These are phyloP conservation scores for Pleodorina starrii DNA, from an alignment of 139 green algal species.

Conservation along the genomic window DNA sequence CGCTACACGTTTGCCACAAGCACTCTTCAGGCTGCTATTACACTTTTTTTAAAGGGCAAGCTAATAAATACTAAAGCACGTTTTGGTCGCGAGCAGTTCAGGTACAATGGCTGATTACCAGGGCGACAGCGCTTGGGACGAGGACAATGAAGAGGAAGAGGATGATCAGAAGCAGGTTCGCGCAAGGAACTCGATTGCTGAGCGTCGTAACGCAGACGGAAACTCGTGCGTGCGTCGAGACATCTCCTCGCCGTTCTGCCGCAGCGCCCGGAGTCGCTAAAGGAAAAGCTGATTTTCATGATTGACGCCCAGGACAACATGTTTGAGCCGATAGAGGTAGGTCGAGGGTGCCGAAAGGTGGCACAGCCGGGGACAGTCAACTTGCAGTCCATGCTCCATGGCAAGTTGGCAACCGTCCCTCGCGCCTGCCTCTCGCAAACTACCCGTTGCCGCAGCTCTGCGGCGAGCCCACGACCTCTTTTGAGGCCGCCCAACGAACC, in stretches of 20 bases:
- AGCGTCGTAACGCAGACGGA: too few species aligned
- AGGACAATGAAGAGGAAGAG: conserved; percentile 27
- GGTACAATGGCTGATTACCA: background rate
- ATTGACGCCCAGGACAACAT: conserved; percentile 28
- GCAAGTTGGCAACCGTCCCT: background rate
- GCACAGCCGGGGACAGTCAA: too few species aligned
- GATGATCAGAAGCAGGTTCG: conserved; percentile 12
- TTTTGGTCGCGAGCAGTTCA: too few species aligned
- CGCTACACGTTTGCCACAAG: too few species aligned
- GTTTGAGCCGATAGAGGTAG: conserved; percentile 27
- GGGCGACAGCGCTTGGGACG: background rate
- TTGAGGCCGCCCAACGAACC: background rate
- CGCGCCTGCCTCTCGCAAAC: background rate
- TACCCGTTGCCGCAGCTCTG: background rate
- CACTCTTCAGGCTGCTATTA: too few species aligned
- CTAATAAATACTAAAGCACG: too few species aligned
- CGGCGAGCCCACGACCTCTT: conserved; percentile 14
- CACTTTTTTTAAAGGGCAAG: too few species aligned
- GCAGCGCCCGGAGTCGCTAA: background rate
- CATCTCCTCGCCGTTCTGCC: too few species aligned
- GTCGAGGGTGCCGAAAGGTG: too few species aligned
- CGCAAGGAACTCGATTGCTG: too few species aligned
- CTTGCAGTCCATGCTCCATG: too few species aligned
- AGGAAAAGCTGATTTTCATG: conserved; percentile 33
- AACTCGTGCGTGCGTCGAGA: too few species aligned